Base-by-base conservation (phyloP, 1,284 basidiomycete species). In the Agroathelia rolfsii region DNA sequence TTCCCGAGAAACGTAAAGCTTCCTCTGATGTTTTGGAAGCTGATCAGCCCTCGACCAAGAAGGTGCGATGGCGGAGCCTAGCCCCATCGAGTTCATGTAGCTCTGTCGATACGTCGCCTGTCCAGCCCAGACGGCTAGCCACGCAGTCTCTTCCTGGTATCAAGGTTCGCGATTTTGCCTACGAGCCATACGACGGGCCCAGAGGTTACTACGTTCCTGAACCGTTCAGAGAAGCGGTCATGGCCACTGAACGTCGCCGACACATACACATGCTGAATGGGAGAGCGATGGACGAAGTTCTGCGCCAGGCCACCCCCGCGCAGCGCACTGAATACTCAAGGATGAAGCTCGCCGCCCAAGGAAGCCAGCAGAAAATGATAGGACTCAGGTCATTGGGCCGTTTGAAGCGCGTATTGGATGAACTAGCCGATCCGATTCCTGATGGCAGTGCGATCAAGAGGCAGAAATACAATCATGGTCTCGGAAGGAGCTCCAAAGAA, bases 131-230 rank as follows among this genome's bases (percentile, higher is more conserved):
- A 17, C 28, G 6, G 16, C 27, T 5, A n/a, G 18, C 32, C 8
- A n/a, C 26, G 4, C 19, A 35, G 19, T 34, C 40, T 4, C 35
- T 43, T 2, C 35, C 39, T 6, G 38, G 41, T 9, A 36, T 45
- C 28, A 49, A 46, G 19, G 40, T 46, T 9, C 45, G 46, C 23
- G 54, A 56, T 37, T 56, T 43, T 24, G 52, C 44, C 2, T 19
- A 36, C 24, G 38, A 40, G 26, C 34, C 40, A 4, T 47, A 50
- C 40, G 28, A 41, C 12, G 45, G 48, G 9, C 41, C 39, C 3
- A 40, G 37, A 13, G 48, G 48, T 6, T 45, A 38, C 25, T 51
- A 53, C 31, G 43, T 48, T 13, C 47, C 48, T 3, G 31, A 47
- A 19, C 48, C 45, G 3, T 46, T 45, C 3, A 43, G 36, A 4